A percentile compares a stretch with the other conserved stretches of the same genome.
Evolutionary conservation across 2,329 filamentous ascomycete genomes (phyloP).

Genomic region (Fusarium scirpi): DNA sequence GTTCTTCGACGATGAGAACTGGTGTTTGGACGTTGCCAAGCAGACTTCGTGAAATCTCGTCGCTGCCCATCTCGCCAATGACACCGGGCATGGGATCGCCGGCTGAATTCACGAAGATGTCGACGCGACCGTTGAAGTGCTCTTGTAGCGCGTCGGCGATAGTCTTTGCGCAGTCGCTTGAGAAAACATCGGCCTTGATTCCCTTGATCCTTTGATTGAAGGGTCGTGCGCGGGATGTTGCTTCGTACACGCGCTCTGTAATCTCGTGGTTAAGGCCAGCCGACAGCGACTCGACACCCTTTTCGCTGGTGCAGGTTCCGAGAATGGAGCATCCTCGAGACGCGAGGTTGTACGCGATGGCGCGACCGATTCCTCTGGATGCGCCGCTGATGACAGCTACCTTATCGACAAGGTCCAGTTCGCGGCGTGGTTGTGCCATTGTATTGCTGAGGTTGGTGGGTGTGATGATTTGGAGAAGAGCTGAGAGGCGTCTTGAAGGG

Average conservation of each 20-base stretch:
- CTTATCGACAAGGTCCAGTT: slow-evolving; percentile 32
- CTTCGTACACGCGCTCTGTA: background rate
- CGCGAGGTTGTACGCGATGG: slow-evolving; percentile 46
- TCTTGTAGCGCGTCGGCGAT: slow-evolving; percentile 45
- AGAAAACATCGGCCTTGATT: slow-evolving; percentile 49
- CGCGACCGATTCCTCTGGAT: slow-evolving; percentile 46
- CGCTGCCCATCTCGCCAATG: slow-evolving; percentile 46
- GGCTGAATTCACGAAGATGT: slow-evolving; percentile 53
- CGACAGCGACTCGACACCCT: slow-evolving; percentile 39
- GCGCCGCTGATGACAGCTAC: slow-evolving; percentile 40
- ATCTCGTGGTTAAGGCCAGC: slow-evolving; percentile 40
- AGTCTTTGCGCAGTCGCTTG: slow-evolving; percentile 40
- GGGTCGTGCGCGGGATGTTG: background rate
- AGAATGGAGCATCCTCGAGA: slow-evolving; percentile 49
- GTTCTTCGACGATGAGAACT: slow-evolving; percentile 52
- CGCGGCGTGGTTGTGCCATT: no score
- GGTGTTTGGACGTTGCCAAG: slow-evolving; percentile 53
- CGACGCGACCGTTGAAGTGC: slow-evolving; percentile 44
- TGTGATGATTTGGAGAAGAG: no score
- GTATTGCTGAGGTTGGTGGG: no score
- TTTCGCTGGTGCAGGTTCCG: slow-evolving; percentile 47
- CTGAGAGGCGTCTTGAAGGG: background rate
- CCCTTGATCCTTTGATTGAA: slow-evolving; percentile 43
- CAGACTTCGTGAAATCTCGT: slow-evolving; percentile 49
- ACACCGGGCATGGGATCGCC: slow-evolving; percentile 47